Base-by-base conservation (phyloP, 176 grass and related monocot species). In the Musa beccarii region DNA sequence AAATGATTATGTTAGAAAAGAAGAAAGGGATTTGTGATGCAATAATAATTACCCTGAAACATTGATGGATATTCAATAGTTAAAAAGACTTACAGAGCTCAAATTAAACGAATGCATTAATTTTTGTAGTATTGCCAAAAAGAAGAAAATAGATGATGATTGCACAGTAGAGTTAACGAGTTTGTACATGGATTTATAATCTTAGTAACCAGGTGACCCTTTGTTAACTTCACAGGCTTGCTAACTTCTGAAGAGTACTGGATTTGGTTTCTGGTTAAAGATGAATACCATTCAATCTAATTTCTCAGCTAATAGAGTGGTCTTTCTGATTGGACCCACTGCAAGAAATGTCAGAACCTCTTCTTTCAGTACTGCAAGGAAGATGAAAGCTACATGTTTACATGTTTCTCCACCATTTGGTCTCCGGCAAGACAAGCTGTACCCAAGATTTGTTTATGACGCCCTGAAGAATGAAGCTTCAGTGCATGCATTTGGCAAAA, bases 261-360 rank as follows among this genome's bases (percentile, higher is more conserved):
- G 9, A 16, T 59, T 76, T 17, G 51, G 25, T 25, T 28, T 24
- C 56, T 51, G 59, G n/a, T 65, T 76, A 26, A 66, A 12, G 34
- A 77, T 77, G 75, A 52, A 17, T 29, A 17, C 19, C 49, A 53
- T 9, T 65, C 59, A 77, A 77, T 51, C 49, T 77, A 65, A 66
- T 25, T 63, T 11, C 12, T 65, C 12, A 8, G 6, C n/a, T 20
- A 16, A 4, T 51, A 66, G 61, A 65, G 75, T 59, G 3, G 14
- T 51, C 49, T 7, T 11, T 52, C 13, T 77, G 34, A 70, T 11
- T 77, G 49, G n/a, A 61, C 34, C 20, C 19, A 65, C 10, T 66
- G 21, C 9, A 2, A 66, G 61, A 52, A 66, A 13, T 66, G 75
- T 11, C 16, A 61, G 62, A 77, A 65, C 10, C 13, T 51, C 2